Base-by-base conservation (phyloP, 768 basidiomycete species). In the Podaxis sp. region DNA sequence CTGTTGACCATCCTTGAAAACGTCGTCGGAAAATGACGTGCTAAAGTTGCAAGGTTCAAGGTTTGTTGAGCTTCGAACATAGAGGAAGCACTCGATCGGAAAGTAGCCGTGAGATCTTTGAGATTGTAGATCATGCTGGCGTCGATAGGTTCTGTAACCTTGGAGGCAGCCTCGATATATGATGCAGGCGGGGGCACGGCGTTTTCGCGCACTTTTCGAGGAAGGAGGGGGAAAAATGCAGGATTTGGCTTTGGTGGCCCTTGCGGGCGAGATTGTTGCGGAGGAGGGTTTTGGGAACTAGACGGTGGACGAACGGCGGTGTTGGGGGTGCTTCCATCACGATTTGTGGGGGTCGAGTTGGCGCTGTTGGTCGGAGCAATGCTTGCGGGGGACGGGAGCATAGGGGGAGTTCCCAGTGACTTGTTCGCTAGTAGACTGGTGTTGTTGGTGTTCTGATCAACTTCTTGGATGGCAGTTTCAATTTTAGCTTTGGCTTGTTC, bases 311-410 rank as follows among this genome's bases (percentile, higher is more conserved):
- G 72, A 35, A 65, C 71, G 52, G 69, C 67, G 11, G 77, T 72
- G 63, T 76, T 81, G 16, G 85, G 85, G 1, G 87, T 87, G 37
- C 79, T 77, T 36, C 76, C 79, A 51, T 84, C 81, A 55, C 82
- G 81, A 62, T 79, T 84, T 38, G 83, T 86, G 7, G 90, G 90
- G 0, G 90, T 92, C 13, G 90, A 91, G 64, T 89, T 90, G 56
- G 88, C 84, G 66, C 90, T 92, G 65, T 79, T 86, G 5, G 83
- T 77, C 14, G 86, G 77, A 11, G 78, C 83, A 60, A 87, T 86
- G 69, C 86, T 89, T 9, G 86, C 88, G 1, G 88, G 88, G 37
- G 89, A 91, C 38, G 89, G 90, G 48, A 91, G 83, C 90, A 90
- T 90, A 35, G 84, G 83, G 35, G 89, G 88, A 0, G 86, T 85